Evolutionary conservation across 495 filamentous ascomycete species (phyloP), one percentile per base, ranked within the genome.

Genomic region (Gamarada debralockiae): DNA sequence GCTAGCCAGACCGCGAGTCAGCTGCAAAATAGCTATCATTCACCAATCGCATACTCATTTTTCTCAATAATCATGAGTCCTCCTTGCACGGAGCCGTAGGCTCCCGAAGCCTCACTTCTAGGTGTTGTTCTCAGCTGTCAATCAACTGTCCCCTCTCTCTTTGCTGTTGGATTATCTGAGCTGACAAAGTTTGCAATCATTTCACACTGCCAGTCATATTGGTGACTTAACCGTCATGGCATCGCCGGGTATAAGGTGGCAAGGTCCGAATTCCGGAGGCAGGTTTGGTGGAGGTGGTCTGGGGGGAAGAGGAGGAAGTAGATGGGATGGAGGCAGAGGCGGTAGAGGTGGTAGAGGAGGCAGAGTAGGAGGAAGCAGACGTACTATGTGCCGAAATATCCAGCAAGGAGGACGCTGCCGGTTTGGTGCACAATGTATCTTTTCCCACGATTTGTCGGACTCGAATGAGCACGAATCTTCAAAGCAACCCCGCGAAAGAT

Each of bases 351-450:
- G 24, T 44, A 53, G 38, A 53, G 6, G 50, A 14, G 40, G 25
- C 18, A 24, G 36, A 51, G n/a, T n/a, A n/a, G 38, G 48, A 23
- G 48, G 48, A 24, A 38, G 33, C 21, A 27, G 46, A 2, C 25
- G 46, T 21, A 46, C 43, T 45, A 44, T 53, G 23, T 53, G 50
- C 45, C 50, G 41, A 53, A 44, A 44, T 25, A 53, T 53, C 50
- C 39, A 53, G 39, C 40, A 53, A 44, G 50, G 50, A 53, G 29
- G 34, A 24, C 40, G 45, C 45, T 53, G 40, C 17, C 50, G 24
- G 37, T 53, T 34, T 46, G 27, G 50, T 12, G 39, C 44, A 23
- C 44, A 44, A 1, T 53, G 40, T 53, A 3, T 27, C 40, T 53
- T 33, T 53, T 53, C 50, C 25, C 40, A 53, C 40, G 40, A 53